A percentile compares a stretch with the other conserved stretches of the same genome.
These are phyloP conservation scores for Aspergillus wentii DNA, from an alignment of 495 filamentous ascomycete genomes.

Conservation along the genomic window DNA sequence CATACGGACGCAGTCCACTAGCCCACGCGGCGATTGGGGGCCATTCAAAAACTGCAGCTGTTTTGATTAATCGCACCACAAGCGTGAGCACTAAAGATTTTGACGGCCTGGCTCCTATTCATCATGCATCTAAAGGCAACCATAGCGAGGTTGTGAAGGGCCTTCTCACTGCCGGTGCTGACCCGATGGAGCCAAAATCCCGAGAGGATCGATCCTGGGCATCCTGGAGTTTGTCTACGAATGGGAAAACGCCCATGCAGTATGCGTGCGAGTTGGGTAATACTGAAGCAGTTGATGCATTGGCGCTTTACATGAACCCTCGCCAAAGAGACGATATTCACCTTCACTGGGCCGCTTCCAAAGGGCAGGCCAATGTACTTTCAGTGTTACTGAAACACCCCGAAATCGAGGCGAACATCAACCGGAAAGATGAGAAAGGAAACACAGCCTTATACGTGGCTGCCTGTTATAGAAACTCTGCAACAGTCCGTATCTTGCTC, in stretches of 20 bases:
- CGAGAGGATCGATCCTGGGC: background rate
- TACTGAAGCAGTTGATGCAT: background rate
- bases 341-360: too few relatives aligned
- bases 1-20: slow-evolving; percentile 11
- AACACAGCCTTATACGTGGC: slow-evolving; percentile 3
- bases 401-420: background rate
- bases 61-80: slow-evolving; percentile 16
- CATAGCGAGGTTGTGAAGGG: background rate
- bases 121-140: slow-evolving; percentile 13
- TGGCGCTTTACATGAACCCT: too few relatives aligned
- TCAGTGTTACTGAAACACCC: background rate
- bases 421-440: background rate
- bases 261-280: slow-evolving; percentile 2
- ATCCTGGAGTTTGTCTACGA: too few relatives aligned
- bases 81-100: slow-evolving; percentile 7
- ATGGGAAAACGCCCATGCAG: slow-evolving; percentile 1
- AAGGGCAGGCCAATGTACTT: too few relatives aligned
- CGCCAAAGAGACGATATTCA: too few relatives aligned
- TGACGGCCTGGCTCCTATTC: slow-evolving; percentile 18
- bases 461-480: background rate
- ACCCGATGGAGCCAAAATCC: slow-evolving; percentile 1
- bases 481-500: background rate
- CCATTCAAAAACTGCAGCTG: slow-evolving; percentile 10
- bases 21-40: slow-evolving; percentile 15
- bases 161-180: background rate